Evolutionary conservation across 2,329 filamentous ascomycete species (phyloP).

Genomic region (Xylaria sp.): DNA sequence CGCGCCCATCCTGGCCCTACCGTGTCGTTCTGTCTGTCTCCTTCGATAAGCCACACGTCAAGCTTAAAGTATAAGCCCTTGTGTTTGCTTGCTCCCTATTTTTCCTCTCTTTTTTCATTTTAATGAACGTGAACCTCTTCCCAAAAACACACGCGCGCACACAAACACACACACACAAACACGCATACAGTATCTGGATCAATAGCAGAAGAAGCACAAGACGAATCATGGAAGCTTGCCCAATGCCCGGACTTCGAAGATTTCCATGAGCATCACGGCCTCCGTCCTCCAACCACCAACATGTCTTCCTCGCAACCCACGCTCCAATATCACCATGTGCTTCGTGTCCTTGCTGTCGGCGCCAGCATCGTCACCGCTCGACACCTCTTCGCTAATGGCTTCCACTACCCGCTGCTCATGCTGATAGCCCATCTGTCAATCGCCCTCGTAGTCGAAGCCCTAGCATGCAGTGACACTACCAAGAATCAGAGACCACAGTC

Average conservation of each 20-base stretch:
- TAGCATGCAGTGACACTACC: conserved; percentile 1
- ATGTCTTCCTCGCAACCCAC: conserved; percentile 8
- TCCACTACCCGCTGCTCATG: conserved; percentile 22
- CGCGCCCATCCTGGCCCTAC: too few species aligned
- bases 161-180: neutral
- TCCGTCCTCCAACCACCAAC: neutral
- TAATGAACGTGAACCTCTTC: neutral
- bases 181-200: too few species aligned
- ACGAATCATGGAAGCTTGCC: conserved; percentile 7
- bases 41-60: too few species aligned
- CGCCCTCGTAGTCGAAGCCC: conserved; percentile 10
- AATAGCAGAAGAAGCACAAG: too few species aligned
- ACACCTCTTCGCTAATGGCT: conserved; percentile 18
- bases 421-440: conserved; percentile 16
- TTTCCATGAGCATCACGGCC: conserved; percentile 5
- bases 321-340: conserved; percentile 16
- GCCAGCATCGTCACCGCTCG: conserved; percentile 18
- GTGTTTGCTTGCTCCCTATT: neutral
- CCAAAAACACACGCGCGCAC: neutral
- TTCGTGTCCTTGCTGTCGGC: conserved; percentile 14
- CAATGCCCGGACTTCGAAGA: neutral
- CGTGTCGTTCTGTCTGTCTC: too few species aligned
- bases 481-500: conserved; percentile 4
- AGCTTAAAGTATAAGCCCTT: neutral
- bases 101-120: neutral